These are phyloP conservation scores for Glomus cerebriforme DNA, from an alignment of 192 early-diverging fungal species.

Conservation along the genomic window DNA sequence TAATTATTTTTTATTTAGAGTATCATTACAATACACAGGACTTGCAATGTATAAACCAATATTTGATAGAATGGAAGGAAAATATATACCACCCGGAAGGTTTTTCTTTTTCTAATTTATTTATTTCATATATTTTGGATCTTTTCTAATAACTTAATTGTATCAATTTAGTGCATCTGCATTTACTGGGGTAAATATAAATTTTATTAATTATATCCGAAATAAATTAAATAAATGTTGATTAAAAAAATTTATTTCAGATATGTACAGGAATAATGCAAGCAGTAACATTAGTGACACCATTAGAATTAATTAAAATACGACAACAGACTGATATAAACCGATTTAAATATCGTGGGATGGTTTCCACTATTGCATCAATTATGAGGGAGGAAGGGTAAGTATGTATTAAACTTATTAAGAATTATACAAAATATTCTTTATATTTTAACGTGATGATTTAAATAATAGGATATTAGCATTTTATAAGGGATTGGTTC, in stretches of 20 bases:
- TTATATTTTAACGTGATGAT: background rate
- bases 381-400: slow-evolving; percentile 47
- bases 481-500: slow-evolving; percentile 45
- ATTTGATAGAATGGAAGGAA: slow-evolving; percentile 46
- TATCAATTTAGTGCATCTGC: slow-evolving; percentile 35
- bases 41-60: slow-evolving; percentile 48
- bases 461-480: slow-evolving; percentile 35
- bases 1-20: background rate
- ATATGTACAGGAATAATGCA: slow-evolving; percentile 48
- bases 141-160: background rate
- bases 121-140: too few relatives aligned
- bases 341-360: slow-evolving; percentile 40
- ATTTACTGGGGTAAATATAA: slow-evolving; percentile 39
- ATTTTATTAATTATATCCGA: background rate
- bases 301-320: slow-evolving; percentile 48
- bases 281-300: slow-evolving; percentile 48
- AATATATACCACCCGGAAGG: slow-evolving; percentile 38
- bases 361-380: slow-evolving; percentile 36
- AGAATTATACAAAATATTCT: too few relatives aligned
- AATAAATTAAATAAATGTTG: background rate
- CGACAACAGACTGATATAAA: slow-evolving; percentile 49
- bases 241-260: slow-evolving; percentile 24
- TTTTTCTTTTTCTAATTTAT: background rate
- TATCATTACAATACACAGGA: slow-evolving; percentile 48
- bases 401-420: background rate